Evolutionary conservation across 1,284 basidiomycete species (phyloP).

Genomic region (Tilletia caries): DNA sequence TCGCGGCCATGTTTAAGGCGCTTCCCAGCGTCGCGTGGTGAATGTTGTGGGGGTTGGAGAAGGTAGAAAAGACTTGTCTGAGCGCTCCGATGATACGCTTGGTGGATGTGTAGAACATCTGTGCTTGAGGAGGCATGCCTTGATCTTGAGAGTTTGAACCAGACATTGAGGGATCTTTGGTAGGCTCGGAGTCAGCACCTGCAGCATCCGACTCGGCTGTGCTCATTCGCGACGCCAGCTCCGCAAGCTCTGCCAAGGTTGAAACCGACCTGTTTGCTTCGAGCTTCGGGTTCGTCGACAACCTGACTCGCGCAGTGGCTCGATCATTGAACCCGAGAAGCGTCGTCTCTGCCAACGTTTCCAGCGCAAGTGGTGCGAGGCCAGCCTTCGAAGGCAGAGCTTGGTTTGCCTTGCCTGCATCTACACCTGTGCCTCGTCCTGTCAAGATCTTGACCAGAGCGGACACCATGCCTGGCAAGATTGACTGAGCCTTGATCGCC

Average conservation of each 20-base stretch:
- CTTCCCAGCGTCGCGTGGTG: background rate
- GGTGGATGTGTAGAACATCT: background rate
- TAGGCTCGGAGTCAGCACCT: too few relatives aligned
- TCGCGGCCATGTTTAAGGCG: background rate
- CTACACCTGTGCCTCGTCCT: background rate
- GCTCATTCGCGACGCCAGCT: background rate
- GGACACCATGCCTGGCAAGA: constrained; percentile 1
- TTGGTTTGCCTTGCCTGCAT: background rate
- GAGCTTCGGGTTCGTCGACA: background rate
- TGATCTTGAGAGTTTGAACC: too few relatives aligned
- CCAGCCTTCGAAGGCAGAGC: background rate
- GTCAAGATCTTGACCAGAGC: background rate
- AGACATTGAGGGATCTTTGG: too few relatives aligned
- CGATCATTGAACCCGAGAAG: constrained; percentile 7
- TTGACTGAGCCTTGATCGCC: background rate
- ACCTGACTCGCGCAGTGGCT: background rate
- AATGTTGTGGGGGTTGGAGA: background rate
- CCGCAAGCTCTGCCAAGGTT: background rate
- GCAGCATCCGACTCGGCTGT: too few relatives aligned
- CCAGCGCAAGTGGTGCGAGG: background rate
- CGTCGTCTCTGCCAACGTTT: background rate
- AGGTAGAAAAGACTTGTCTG: background rate
- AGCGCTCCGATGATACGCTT: background rate
- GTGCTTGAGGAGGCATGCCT: background rate
- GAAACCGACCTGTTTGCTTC: background rate